Conservation (phyloP, 805 yeast genomes). For the Wickerhamomyces xylosicus region DNA sequence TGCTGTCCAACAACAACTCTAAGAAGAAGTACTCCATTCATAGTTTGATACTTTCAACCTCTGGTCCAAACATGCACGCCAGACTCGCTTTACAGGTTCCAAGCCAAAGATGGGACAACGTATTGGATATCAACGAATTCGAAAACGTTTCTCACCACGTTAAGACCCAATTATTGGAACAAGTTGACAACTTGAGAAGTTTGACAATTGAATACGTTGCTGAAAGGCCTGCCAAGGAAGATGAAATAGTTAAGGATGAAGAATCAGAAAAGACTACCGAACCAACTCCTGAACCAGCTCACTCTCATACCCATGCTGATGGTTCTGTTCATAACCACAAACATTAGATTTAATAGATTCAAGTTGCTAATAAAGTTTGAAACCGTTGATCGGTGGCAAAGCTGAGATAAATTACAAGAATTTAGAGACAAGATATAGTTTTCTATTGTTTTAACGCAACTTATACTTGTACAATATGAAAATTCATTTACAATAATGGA, state of each 20-base stretch:
- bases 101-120: conserved; percentile 34
- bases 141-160: conserved; percentile 30
- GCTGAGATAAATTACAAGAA: too few species aligned
- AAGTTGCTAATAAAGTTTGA: conserved; percentile 1
- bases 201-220: conserved; percentile 30
- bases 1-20: conserved; percentile 32
- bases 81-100: conserved; percentile 27
- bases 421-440: too few species aligned
- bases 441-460: too few species aligned
- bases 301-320: conserved; percentile 17
- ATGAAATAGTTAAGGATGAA: conserved; percentile 11
- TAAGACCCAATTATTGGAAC: conserved; percentile 23
- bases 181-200: conserved; percentile 33
- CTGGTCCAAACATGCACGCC: conserved; percentile 46
- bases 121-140: conserved; percentile 28
- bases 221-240: conserved; percentile 19
- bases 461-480: too few species aligned
- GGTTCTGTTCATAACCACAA: conserved; percentile 18
- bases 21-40: conserved; percentile 26
- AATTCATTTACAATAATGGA: too few species aligned
- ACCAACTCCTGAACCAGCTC: conserved; percentile 4
- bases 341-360: conserved; percentile 8
- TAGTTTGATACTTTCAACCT: conserved; percentile 36
- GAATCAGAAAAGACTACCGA: conserved; percentile 1
- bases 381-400: too few species aligned